Conservation (phyloP, 2,329 filamentous ascomycete genomes). For the Mycosphaerella sp. region DNA sequence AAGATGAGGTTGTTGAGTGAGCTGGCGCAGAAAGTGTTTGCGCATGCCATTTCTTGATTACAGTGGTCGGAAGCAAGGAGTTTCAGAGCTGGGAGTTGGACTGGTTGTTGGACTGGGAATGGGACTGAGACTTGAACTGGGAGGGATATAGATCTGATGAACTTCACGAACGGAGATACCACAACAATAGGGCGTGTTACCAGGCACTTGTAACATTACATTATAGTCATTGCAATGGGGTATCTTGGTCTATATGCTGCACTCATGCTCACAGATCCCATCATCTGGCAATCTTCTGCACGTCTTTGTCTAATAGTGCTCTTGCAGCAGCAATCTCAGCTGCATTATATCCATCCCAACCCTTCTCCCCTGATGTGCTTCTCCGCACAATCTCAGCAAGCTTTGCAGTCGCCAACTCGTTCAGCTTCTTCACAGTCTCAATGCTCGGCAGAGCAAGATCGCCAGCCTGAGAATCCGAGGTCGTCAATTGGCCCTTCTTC, state of each 20-base stretch:
- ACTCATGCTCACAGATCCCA: neutral
- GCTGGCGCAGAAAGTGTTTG: slow-evolving; percentile 79
- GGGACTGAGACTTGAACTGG: neutral
- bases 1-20: slow-evolving; percentile 75
- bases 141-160: neutral
- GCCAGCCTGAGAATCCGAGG: slow-evolving; percentile 30
- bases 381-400: slow-evolving; percentile 69
- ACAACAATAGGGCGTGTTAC: slow-evolving; percentile 8
- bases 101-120: neutral
- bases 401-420: slow-evolving; percentile 66
- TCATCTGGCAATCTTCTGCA: slow-evolving; percentile 32
- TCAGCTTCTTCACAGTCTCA: slow-evolving; percentile 59
- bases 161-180: slow-evolving; percentile 10
- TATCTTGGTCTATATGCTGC: slow-evolving; percentile 1
- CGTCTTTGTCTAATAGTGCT: slow-evolving; percentile 56
- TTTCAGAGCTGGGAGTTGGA: neutral
- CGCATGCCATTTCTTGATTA: slow-evolving; percentile 54
- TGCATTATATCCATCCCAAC: slow-evolving; percentile 67
- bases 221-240: neutral
- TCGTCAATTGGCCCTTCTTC: slow-evolving; percentile 30
- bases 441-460: slow-evolving; percentile 49
- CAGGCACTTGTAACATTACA: neutral
- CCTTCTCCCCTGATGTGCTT: slow-evolving; percentile 52
- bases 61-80: neutral
- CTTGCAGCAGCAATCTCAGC: slow-evolving; percentile 66